These are phyloP conservation scores for thale cress (Arabidopsis thaliana) DNA, from an alignment of 345 rosid genomes.

Conservation along the genomic window TAIR10.1 NC_003075.7:251001-251500, in stretches of 20 bases:
- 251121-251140: conserved; percentile 14
- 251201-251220: conserved; percentile 98
- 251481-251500: conserved; percentile 6
- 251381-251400: neutral
- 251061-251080: conserved; percentile 23
- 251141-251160: conserved; percentile 27
- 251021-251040: conserved; percentile 35
- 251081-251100: conserved; percentile 37
- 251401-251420: neutral
- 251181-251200: conserved; percentile 96
- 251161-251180: conserved; percentile 58
- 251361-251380: conserved; percentile 9
- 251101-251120: conserved; percentile 34
- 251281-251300: conserved; percentile 30
- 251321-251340: neutral
- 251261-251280: neutral
- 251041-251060: conserved; percentile 21
- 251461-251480: neutral
- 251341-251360: neutral
- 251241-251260: conserved; percentile 69
- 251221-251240: conserved; percentile 95
- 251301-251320: conserved; percentile 3
- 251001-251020: conserved; percentile 35
- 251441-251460: neutral
- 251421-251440: conserved; percentile 15